Base-by-base conservation (phyloP, 805 yeast species). In the Metschnikowia amazonensis region DNA sequence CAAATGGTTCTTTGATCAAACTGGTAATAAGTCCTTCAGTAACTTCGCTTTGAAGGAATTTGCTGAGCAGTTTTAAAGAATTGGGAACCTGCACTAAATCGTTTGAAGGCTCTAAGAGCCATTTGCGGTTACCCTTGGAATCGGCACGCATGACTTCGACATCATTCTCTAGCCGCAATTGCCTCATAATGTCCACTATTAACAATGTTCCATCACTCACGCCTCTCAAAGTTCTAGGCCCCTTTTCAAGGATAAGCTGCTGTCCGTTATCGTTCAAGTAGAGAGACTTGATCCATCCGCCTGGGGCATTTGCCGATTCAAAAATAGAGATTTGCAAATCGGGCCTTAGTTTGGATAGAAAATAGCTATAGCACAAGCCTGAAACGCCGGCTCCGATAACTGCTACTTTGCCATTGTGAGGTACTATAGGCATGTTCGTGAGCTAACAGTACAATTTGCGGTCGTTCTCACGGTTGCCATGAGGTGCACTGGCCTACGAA, bases 201-300 rank as follows among this genome's bases (percentile, higher is more conserved):
- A 87, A 57, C 25, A 84, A 66, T 0, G 89, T 80, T 0, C 98
- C 98, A 33, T 81, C 81, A 44, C 89, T 85, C 5, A 79, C 79
- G 0, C 96, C 96, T 48, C 97, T 69, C 36, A 94, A 67, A 0
- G 98, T 94, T 41, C 98, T 69, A 0, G 99, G 98, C 0, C 98
- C 99, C 50, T 83, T 84, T 57, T 94, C 98, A 25, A 88, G 62
- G 2, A 73, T 48, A 0, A 75, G 61, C 2, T 54, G 51, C 5
- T 56, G 53, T 9, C 53, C 56, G 16, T 48, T 55, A 4, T 59
- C 69, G 23, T 56, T 56, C 58, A 69, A 39, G 11, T 50, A 53
- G 46, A 76, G 69, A 1, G 89, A 75, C 35, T 75, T 65, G 58
- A 92, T 86, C 77, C 86, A 90, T 0, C 99, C 99, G 11, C 97